Conservation (phyloP, 2,329 filamentous ascomycete species). For the Didymella sp. region DNA sequence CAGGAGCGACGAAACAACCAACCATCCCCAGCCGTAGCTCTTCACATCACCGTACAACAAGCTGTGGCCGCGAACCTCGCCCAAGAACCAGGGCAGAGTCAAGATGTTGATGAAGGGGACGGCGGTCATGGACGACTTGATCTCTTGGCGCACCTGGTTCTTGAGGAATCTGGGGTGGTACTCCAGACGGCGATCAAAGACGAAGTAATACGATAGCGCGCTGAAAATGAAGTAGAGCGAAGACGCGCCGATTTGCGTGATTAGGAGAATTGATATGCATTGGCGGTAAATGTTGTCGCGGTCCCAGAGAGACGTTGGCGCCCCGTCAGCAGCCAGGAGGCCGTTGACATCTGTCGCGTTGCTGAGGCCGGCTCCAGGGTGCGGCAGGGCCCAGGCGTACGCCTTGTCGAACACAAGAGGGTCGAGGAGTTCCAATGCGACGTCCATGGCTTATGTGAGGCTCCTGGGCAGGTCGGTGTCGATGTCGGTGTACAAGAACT, state of each 20-base stretch:
- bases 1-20: slow-evolving; percentile 49
- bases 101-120: slow-evolving; percentile 56
- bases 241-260: slow-evolving; percentile 26
- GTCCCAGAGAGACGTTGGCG: slow-evolving; percentile 22
- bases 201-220: slow-evolving; percentile 26
- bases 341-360: slow-evolving; percentile 19
- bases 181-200: slow-evolving; percentile 56
- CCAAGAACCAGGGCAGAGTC: slow-evolving; percentile 57
- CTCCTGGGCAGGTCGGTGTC: slow-evolving; percentile 13
- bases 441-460: slow-evolving; percentile 20
- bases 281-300: slow-evolving; percentile 33
- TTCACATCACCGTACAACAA: slow-evolving; percentile 51
- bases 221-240: slow-evolving; percentile 28
- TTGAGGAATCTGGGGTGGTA: slow-evolving; percentile 58
- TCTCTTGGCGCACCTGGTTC: slow-evolving; percentile 58
- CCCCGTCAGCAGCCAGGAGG: slow-evolving; percentile 11
- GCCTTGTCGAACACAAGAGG: slow-evolving; percentile 27
- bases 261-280: slow-evolving; percentile 22
- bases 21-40: slow-evolving; percentile 48
- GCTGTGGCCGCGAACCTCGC: slow-evolving; percentile 58
- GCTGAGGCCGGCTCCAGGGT: slow-evolving; percentile 15
- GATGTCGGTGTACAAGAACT: slow-evolving; percentile 11
- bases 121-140: slow-evolving; percentile 53
- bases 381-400: slow-evolving; percentile 26
- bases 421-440: slow-evolving; percentile 28